Base-by-base conservation (phyloP, 2,329 filamentous ascomycete genomes). In the Coniella vitis region DNA sequence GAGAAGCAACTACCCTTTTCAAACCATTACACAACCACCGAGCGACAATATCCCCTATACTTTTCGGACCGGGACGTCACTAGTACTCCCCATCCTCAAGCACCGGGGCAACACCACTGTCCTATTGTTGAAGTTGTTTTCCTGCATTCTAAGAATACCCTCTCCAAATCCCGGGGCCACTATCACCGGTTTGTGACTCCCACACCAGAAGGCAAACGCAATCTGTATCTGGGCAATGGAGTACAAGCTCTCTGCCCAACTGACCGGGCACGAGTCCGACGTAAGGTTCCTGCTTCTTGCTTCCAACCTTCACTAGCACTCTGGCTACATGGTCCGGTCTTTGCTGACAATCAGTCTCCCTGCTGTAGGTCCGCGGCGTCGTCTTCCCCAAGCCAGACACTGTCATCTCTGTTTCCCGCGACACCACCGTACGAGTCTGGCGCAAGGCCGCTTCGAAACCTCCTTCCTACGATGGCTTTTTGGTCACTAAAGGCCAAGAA, bases 221-320 rank as follows among this genome's bases (percentile, higher is more conserved):
- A 31, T 38, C 53, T 48, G 48, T 45, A 38, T 41, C 38, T 50
- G 40, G 38, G 21, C 17, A 21, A 50, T 48, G 51, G 84, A 90
- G 65, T 97, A 89, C 77, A 95, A 91, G 78, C 82, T 98, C 62
- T 95, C 93, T 54, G 90, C 91, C 58, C 86, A 88, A 63, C 78
- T 98, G 57, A 73, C 83, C 58, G 91, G 89, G 62, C 93, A 98
- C 66, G 86, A 93, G 67, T 86, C 93, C 65, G 93, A 98, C 81
- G 93, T 96, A 76, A 69, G 83, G 8, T 31, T 13, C 47, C 29
- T 45, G 34, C 40, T 43, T 31, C 38, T 22, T 16, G 4, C 38
- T 21, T 22, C 32, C 12, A n/a, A n/a, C n/a, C n/a, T n/a, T n/a
- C n/a, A n/a, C n/a, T 12, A 16, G 32, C 16, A 38, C 22, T 12